Base-by-base conservation (phyloP, 495 filamentous ascomycete genomes). In the Penicillium psychrofluorescens region DNA sequence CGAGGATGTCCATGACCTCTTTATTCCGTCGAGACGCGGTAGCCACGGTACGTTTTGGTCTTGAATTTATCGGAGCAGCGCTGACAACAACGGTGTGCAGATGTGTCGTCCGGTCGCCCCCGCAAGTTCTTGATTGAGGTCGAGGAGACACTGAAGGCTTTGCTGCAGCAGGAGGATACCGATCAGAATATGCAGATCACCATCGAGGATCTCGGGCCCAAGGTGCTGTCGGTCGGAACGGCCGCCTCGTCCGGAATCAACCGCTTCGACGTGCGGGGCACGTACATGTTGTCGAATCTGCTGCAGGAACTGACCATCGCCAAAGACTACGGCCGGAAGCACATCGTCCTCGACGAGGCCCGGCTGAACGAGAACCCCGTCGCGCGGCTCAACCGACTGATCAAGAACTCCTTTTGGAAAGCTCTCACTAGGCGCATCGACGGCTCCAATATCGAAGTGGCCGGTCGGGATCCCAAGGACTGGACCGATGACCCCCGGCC, bases 141-240 rank as follows among this genome's bases (percentile, higher is more conserved):
- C 44, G 82, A 90, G 11, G 65, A 76, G 12, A 92, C 89, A 0
- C 71, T 91, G 13, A 68, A 83, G 37, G 75, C 72, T 22, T 72
- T 98, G 22, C 69, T 86, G 28, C 75, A 78, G 32, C 81, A 84
- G 40, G 92, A 98, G 58, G 92, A 97, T 54, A 90, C 89, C 4
- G 89, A 98, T 63, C 68, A 74, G 13, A 95, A 97, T 59, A 83
- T 83, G 69, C 88, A 96, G 63, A 98, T 98, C 58, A 97, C 92
- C 6, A 94, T 97, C 52, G 91, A 97, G 59, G 92, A 97, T 68
- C 67, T 73, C 44, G 92, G 92, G 10, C 92, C 92, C 13, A 98
- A 98, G 81, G 89, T 84, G 29, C 68, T 96, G 43, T 79, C 85
- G 16, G 66, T 96, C 29, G 86, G 88, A 55, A 95, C 91, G 5